phyloP scores from a whole-genome alignment of 2,329 filamentous ascomycete genomes.

The Exserohilum rostratum region DNA sequence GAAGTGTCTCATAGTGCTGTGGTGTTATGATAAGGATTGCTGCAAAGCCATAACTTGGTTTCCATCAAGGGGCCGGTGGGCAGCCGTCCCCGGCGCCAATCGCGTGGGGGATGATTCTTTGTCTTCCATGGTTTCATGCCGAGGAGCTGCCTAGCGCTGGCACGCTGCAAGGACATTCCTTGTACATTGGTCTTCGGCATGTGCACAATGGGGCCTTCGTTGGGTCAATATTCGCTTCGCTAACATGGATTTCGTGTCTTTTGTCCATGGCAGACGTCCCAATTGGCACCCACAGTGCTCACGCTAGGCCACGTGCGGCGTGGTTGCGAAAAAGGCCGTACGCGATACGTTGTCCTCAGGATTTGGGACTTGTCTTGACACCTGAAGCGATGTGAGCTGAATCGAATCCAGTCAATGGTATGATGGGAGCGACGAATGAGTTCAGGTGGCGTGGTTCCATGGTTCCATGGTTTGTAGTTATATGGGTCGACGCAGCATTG shows the following conservation, averaged over 20 bases:
- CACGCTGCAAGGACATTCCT: no score
- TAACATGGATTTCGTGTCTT: not conserved
- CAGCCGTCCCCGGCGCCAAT: not conserved
- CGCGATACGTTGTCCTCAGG: conserved; percentile 3
- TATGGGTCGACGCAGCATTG: no score
- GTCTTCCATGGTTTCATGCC: no score
- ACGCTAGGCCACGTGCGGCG: not conserved
- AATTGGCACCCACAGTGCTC: not conserved
- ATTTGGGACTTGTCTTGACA: not conserved
- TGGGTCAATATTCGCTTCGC: not conserved
- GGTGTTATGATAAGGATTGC: not conserved
- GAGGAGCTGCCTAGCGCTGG: no score
- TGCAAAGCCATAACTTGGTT: not conserved
- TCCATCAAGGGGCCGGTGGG: not conserved
- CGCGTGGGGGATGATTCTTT: not conserved
- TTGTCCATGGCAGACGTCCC: not conserved
- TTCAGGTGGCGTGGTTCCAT: no score
- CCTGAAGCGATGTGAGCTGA: not conserved
- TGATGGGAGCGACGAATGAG: no score
- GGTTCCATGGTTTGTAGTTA: no score
- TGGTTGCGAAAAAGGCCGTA: not conserved
- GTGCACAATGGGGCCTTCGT: not conserved
- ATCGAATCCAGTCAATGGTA: not conserved
- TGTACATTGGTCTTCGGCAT: no score
- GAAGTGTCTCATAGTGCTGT: not conserved